Evolutionary conservation across 2,329 filamentous ascomycete species (phyloP).

Genomic region (Ceratocystis diversiconidia): DNA sequence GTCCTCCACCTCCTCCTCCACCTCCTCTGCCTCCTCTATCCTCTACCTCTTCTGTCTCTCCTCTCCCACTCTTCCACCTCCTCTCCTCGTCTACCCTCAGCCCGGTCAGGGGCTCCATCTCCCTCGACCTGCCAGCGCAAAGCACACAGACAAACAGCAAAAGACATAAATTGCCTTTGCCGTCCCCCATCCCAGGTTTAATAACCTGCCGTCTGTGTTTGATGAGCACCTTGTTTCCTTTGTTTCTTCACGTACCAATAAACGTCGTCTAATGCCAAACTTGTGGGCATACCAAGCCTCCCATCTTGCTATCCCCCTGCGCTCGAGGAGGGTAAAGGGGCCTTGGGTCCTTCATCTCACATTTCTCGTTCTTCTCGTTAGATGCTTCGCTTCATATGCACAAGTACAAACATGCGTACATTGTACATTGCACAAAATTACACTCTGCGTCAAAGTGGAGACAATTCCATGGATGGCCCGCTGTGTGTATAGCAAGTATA

Average conservation of each 20-base stretch:
- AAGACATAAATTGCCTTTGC: not conserved
- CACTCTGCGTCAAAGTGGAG: conserved; percentile 1
- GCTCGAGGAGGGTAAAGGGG: too few relatives aligned
- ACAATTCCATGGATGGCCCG: not conserved
- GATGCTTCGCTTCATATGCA: not conserved
- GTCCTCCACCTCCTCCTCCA: not conserved
- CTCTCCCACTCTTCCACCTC: not conserved
- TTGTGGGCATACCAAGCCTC: not conserved
- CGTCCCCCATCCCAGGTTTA: not conserved
- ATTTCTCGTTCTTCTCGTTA: not conserved
- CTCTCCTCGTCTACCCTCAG: not conserved
- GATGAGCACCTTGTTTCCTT: not conserved
- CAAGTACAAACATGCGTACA: not conserved
- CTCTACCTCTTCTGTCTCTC: not conserved
- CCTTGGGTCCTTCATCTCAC: too few relatives aligned
- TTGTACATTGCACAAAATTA: not conserved
- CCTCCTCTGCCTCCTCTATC: not conserved
- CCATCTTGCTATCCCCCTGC: not conserved
- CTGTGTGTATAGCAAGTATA: not conserved
- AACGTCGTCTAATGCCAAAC: conserved; percentile 5
- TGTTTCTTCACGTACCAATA: not conserved
- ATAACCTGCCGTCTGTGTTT: conserved; percentile 4
- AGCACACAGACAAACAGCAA: not conserved
- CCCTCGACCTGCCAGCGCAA: not conserved
- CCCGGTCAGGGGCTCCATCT: not conserved